Evolutionary conservation across 139 green algal genomes (phyloP).

Genomic region (Micromonas pusilla): DNA sequence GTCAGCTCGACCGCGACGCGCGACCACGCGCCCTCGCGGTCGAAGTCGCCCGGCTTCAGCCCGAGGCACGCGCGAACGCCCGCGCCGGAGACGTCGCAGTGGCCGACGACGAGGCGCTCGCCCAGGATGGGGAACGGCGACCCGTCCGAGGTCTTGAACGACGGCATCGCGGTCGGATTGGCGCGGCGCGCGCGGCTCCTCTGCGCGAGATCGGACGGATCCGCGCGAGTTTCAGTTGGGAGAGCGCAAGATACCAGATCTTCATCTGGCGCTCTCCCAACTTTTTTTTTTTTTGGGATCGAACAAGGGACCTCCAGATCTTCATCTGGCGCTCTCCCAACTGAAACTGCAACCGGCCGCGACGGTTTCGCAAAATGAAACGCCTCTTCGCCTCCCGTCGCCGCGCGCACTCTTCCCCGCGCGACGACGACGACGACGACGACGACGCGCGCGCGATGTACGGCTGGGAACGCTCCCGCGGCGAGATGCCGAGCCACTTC

Average conservation of each 20-base stretch:
- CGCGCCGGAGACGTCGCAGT: neutral
- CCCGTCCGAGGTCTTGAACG: neutral
- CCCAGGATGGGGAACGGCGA: neutral
- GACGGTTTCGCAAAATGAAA: neutral
- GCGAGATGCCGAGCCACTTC: neutral
- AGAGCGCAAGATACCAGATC: neutral
- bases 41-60: neutral
- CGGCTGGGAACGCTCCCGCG: neutral
- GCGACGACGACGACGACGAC: neutral
- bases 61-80: slow-evolving; percentile 2
- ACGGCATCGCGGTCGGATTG: neutral
- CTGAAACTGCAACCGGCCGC: neutral
- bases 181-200: neutral
- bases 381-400: too few relatives aligned
- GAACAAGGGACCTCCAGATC: neutral
- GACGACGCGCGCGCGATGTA: neutral
- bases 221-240: neutral
- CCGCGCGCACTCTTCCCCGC: too few relatives aligned
- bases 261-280: neutral
- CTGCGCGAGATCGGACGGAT: neutral
- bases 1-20: neutral
- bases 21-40: neutral
- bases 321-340: neutral
- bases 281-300: neutral
- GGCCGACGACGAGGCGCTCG: neutral